Base-by-base conservation (phyloP, 768 basidiomycete species). In the Russula lepida region DNA sequence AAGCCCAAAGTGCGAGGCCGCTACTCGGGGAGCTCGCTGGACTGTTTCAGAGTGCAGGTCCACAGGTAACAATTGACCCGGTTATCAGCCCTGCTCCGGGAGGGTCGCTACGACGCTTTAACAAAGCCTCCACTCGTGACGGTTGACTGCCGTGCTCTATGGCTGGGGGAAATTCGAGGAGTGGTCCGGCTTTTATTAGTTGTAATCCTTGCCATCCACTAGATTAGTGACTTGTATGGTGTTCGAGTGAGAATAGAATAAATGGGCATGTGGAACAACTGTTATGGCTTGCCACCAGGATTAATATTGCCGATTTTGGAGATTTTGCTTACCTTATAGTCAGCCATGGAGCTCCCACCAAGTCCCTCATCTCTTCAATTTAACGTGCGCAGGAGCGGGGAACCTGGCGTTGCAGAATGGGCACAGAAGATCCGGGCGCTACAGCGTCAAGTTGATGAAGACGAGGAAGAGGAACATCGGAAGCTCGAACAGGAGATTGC, bases 361-460 rank as follows among this genome's bases (percentile, higher is more conserved):
- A 56, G 50, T 43, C 44, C 59, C 23, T 47, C 64, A 37, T 66
- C 66, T 27, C 64, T 28, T 46, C 63, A 56, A 30, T 65, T 57
- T 37, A 50, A 19, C 41, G 23, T 39, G 17, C 59, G 59, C n/a
- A 81, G 79, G 62, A 76, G 84, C 4, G 62, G 56, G 21, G 88
- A 89, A 67, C 75, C 77, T 3, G 85, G 82, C 52, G 77, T 90
- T n/a, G 79, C 88, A 17, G 88, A 92, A 71, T 92, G 89, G 89
- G 81, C 89, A 15, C 85, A 75, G 72, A 85, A 80, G 76, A 89
- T 92, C 71, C 86, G 85, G 70, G 86, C 83, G 17, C 73, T 92
- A 71, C 89, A 91, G 70, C 80, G 83, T 61, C 87, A 90, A 67
- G 85, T 90, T 27, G 89, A 92, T 64, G 84, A 84, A 15, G 86